Base-by-base conservation (phyloP, 2,329 filamentous ascomycete genomes). In the Thermoascus crustaceus region DNA sequence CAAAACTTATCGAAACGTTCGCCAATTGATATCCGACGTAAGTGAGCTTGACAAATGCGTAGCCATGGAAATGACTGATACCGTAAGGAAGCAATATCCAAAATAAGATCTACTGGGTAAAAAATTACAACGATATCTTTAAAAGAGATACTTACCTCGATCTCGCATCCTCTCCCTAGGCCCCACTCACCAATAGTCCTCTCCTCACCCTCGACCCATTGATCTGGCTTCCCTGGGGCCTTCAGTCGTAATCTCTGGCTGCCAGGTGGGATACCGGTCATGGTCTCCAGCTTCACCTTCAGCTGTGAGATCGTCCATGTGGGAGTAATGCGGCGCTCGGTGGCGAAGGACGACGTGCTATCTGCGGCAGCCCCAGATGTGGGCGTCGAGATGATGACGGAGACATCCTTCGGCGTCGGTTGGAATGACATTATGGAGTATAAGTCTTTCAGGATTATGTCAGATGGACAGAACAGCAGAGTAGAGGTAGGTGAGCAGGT, bases 241-340 rank as follows among this genome's bases (percentile, higher is more conserved):
- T 80, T 84, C 55, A 95, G 69, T 19, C 71, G 78, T 42, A 98
- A 73, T 43, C 71, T 76, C 61, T 96, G 91, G 41, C 73, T 78
- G 19, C 73, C 74, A 7, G 88, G 84, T 10, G 91, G 89, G 23
- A 96, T 79, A 42, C 91, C 91, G 2, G 89, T 96, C 63, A 96
- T 80, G 42, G 86, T 82, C 63, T 96, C 89, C 34, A 98, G 78
- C 61, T 91, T 93, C 35, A 72, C 66, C 67, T 89, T 94, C 51
- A 96, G 73, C 52, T 85, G 80, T 37, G 74, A 71, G 55, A 98
- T 82, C 42, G 81, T 82, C 91, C 91, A 98, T 48, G 88, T 82
- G 9, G 89, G 89, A 17, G 85, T 89, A 58, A 96, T 79, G 48
- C 91, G 85, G 42, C 89, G 83, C 66, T 98, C 91, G 34, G 86